Base-by-base conservation (phyloP, 1,139 yeast species). In the Hanseniaspora gamundiae region DNA sequence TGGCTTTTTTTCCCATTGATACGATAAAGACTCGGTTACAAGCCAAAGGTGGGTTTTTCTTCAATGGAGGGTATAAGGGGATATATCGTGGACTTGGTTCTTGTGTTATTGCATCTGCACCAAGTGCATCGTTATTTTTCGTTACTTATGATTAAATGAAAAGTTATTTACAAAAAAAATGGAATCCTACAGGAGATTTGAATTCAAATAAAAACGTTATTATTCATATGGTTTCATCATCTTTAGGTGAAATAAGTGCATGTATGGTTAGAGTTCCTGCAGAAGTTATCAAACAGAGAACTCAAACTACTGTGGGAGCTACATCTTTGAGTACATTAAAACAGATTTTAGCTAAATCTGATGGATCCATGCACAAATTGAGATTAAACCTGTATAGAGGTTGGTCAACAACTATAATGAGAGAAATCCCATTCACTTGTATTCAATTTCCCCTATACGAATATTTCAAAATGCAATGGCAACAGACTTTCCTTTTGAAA, bases 381-480 rank as follows among this genome's bases (percentile, higher is more conserved):
- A 54, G 84, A 31, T 65, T 73, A 38, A 95, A 95, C 0, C 68
- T 91, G 10, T 91, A 91, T 57, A 71, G 97, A 51, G 98, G 99
- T 10, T 93, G 94, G 88, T 72, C 77, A 21, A 79, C 94, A 17
- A 91, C 98, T 0, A 80, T 91, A 38, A 71, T 88, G 76, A 71
- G 99, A 48, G 99, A 91, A 57, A 88, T 91, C 41, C 98, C 98
- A 2, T 91, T 91, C 65, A 91, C 98, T 0, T 71, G 87, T 58
- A 85, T 91, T 47, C 98, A 91, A 58, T 93, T 88, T 65, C 98
- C 98, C 2, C 64, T 93, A 29, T 91, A 91, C 59, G 99, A 91
- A 60, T 76, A 69, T 60, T 61, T 91, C 52, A 93, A 91, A 67
- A 62, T 62, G 47, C 61, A 64, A 42, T 74, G 82, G 77, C 68